Base-by-base conservation (phyloP, 495 filamentous ascomycete species). In the Xylaria scruposa region DNA sequence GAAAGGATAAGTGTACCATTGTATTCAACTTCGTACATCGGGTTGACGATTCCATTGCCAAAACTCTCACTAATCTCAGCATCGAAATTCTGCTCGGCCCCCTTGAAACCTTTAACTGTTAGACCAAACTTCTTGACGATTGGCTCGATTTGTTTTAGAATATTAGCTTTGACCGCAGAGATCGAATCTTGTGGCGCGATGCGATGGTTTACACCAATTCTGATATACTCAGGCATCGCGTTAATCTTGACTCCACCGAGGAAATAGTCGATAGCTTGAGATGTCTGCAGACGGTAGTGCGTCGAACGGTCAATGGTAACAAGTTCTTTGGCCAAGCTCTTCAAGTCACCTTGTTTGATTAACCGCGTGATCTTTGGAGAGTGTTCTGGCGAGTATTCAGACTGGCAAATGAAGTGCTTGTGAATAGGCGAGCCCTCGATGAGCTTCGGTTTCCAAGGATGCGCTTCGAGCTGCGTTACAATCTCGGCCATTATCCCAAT, bases 401-500 rank as follows among this genome's bases (percentile, higher is more conserved):
- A 75, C 73, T 79, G 78, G 74, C 90, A 92, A 70, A 89, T 82
- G 7, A 90, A 82, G 71, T 86, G 86, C 29, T 78, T 77, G 42
- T 81, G 78, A 60, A 81, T 80, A 2, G 80, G 80, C 17, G 78
- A 81, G 56, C 74, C 78, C 47, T 78, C 69, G 59, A 80, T 81
- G 17, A 81, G 73, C 49, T 78, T 79, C 0, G 81, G 81, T 56
- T 85, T 80, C 49, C 88, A 86, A 0, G 89, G 89, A 71, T 90
- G 88, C 2, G 83, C 75, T 70, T 92, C 90, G 4, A 92, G 85
- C 12, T 81, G 76, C 69, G 85, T 87, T 60, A 92, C 81, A 47
- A 91, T 86, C 73, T 92, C 88, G 33, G 85, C 81, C 70, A 90
- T 83, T 63, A 92, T 88, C 4, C 90, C 90, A 70, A 92, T 90